Evolutionary conservation across 345 rosid species (phyloP).

Genomic region (Eucalyptus paniculata): DNA sequence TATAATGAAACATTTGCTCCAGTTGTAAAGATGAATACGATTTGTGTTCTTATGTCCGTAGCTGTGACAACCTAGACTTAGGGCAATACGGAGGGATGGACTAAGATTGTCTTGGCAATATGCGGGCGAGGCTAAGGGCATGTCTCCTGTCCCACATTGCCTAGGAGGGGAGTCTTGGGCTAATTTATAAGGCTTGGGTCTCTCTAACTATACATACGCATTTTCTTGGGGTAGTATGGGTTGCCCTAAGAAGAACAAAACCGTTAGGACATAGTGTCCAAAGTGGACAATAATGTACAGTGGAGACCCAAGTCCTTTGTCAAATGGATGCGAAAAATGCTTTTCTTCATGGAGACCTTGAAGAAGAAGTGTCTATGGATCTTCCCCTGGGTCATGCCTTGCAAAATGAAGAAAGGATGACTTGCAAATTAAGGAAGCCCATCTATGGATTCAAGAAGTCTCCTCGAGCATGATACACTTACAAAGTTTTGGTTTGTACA

Average conservation of each 20-base stretch:
- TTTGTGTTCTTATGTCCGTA: not conserved
- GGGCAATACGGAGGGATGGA: rapidly evolving
- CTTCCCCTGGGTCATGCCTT: not conserved
- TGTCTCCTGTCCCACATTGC: no score
- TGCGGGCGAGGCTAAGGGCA: no score
- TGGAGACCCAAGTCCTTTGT: no score
- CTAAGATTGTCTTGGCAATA: rapidly evolving
- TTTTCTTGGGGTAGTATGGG: no score
- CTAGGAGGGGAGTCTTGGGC: no score
- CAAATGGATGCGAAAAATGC: not conserved
- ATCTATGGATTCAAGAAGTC: not conserved
- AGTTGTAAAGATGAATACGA: not conserved
- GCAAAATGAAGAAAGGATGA: not conserved
- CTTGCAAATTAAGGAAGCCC: not conserved
- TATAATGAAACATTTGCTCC: not conserved
- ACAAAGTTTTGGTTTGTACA: not conserved
- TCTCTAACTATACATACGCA: rapidly evolving
- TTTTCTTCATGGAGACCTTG: not conserved
- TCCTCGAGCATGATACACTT: not conserved
- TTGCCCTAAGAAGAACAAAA: rapidly evolving
- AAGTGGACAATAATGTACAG: no score
- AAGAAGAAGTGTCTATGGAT: not conserved
- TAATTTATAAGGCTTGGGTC: no score
- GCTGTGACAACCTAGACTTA: rapidly evolving
- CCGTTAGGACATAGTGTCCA: no score